Conservation (phyloP, 2,329 filamentous ascomycete species). For the Septoria petroselini region DNA sequence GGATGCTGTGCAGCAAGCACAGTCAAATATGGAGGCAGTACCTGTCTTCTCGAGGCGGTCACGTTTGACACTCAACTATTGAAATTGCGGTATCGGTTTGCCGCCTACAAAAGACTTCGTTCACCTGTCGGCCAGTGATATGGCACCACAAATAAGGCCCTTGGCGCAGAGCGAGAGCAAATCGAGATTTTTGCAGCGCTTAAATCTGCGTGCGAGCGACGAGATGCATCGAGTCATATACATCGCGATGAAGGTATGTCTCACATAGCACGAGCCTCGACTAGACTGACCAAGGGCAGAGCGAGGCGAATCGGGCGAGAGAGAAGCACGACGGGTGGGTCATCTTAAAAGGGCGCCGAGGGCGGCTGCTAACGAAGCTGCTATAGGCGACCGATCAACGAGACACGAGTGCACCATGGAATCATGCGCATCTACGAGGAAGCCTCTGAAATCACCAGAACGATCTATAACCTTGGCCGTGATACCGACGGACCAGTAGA, state of each 20-base stretch:
- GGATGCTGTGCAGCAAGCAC: neutral
- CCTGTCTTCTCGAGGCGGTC: neutral
- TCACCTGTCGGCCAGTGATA: neutral
- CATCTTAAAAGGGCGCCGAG: neutral
- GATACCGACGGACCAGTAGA: slow-evolving; percentile 40
- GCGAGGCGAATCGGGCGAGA: neutral
- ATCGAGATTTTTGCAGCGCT: slow-evolving; percentile 1
- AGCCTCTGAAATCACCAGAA: neutral
- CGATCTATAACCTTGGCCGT: slow-evolving; percentile 42
- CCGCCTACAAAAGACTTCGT: neutral
- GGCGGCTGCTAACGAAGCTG: neutral
- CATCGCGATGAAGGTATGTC: neutral
- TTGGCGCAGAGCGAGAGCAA: slow-evolving; percentile 1
- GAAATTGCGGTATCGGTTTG: neutral
- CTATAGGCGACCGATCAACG: neutral
- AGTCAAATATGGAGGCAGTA: neutral
- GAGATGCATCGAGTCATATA: neutral
- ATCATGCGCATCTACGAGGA: slow-evolving; percentile 3
- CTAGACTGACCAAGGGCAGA: neutral
- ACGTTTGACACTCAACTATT: neutral
- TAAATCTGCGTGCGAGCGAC: neutral
- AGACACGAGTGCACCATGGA: neutral
- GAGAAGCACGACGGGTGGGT: neutral
- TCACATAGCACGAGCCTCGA: neutral
- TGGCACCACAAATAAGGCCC: neutral